Evolutionary conservation across 202 grass and related monocot genomes (phyloP).

Genomic region (Saccharum hybrid): DNA sequence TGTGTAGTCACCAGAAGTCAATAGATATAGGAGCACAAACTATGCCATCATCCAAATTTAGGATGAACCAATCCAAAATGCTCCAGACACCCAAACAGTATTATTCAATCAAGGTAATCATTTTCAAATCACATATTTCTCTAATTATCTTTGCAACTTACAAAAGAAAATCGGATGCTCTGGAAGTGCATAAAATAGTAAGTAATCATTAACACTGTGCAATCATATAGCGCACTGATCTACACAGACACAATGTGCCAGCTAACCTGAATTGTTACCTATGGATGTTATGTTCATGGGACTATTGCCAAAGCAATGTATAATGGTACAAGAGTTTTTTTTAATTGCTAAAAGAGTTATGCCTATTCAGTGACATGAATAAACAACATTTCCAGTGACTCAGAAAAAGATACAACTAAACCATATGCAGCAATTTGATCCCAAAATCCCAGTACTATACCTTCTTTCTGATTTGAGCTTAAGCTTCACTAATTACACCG

Average conservation of each 20-base stretch:
- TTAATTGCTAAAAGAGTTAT: not conserved
- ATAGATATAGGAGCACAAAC: slow-evolving; percentile 54
- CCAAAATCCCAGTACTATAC: not conserved
- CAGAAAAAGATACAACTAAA: not conserved
- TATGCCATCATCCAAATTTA: slow-evolving; percentile 64
- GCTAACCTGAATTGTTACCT: slow-evolving; percentile 1
- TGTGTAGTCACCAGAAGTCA: slow-evolving; percentile 66
- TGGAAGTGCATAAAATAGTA: slow-evolving; percentile 10
- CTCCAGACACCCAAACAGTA: slow-evolving; percentile 27
- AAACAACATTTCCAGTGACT: not conserved
- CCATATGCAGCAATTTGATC: not conserved
- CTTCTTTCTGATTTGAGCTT: not conserved
- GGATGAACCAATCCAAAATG: slow-evolving; percentile 56
- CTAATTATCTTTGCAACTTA: not conserved
- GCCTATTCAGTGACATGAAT: not conserved
- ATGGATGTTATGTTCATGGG: not conserved
- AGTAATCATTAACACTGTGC: not conserved
- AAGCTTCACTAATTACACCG: not conserved
- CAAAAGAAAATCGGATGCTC: not conserved
- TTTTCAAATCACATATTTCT: not conserved
- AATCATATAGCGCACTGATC: not conserved
- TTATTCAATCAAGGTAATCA: slow-evolving; percentile 19
- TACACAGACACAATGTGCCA: not conserved
- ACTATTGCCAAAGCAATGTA: not conserved
- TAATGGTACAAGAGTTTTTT: not conserved